Base-by-base conservation (phyloP, 1,284 basidiomycete species). In the Neonothopanus nambi region DNA sequence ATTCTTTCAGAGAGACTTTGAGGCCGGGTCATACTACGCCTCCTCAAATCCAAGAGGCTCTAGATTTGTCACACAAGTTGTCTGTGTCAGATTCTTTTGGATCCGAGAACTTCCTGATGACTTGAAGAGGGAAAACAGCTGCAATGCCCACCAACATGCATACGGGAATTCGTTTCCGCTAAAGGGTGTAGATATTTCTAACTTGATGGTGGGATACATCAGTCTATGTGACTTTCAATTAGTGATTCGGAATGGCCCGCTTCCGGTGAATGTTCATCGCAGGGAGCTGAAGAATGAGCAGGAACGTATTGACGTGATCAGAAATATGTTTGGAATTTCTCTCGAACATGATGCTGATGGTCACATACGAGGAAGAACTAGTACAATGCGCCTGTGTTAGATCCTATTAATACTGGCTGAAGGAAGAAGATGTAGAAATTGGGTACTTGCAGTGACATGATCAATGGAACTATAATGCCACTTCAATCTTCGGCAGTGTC, bases 221-320 rank as follows among this genome's bases (percentile, higher is more conserved):
- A 51, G 66, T 36, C 50, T 69, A 44, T 70, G 68, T 38, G 30
- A 9, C 3, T 33, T 13, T 8, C 63, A 67, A 30, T 57, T 68
- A 33, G 57, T 59, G 12, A 58, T 75, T 55, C 54, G 63, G 3
- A 68, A 65, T 3, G 63, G 59, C 36, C 61, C 65, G 38, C 63
- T 70, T n/a, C n/a, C n/a, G n/a, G n/a, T n/a, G 26, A 52, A 64
- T 42, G 48, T 65, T n/a, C 70, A 69, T 11, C 50, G 54, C 7
- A 48, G 57, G 9, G 64, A 50, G 4, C 48, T 71, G 41, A 55
- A 52, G 44, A 69, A 60, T 9, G 72, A 74, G 54, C 12, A 39
- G 33, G 71, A 71, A 46, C 63, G 72, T 55, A 60, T 67, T n/a
- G 57, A 60, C 47, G 66, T 65, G 9, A 57, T 74, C 45, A 50